Conservation (phyloP, 2,329 filamentous ascomycete species). For the Fusarium sp. region DNA sequence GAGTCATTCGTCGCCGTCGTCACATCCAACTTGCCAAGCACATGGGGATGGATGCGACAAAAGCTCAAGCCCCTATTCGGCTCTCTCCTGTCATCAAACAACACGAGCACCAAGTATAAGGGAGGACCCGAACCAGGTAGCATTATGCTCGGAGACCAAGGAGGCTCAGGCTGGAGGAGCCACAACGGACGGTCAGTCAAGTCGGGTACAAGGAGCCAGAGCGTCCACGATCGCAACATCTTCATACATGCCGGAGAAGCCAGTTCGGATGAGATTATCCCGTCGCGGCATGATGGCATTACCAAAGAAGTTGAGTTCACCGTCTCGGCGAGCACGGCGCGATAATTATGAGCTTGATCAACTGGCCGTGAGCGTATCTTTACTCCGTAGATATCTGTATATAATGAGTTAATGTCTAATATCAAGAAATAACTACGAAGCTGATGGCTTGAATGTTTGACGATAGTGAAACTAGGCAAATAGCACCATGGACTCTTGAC, state of each 20-base stretch:
- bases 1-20: constrained; percentile 56
- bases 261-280: constrained; percentile 38
- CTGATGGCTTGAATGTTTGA: background rate
- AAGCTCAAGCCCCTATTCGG: constrained; percentile 42
- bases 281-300: constrained; percentile 5
- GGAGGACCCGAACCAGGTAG: constrained; percentile 34
- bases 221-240: constrained; percentile 3
- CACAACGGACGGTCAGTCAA: constrained; percentile 21
- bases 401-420: constrained; percentile 6
- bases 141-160: constrained; percentile 38
- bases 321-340: constrained; percentile 14
- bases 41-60: constrained; percentile 44
- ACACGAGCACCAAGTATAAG: constrained; percentile 32
- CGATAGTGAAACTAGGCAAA: too few relatives aligned
- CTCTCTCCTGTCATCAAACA: constrained; percentile 40
- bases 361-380: background rate
- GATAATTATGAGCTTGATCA: background rate
- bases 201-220: constrained; percentile 1
- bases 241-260: constrained; percentile 36
- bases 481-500: background rate
- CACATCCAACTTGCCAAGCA: constrained; percentile 53
- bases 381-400: background rate
- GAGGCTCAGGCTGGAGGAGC: constrained; percentile 32
- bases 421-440: background rate
- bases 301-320: constrained; percentile 40